These are phyloP conservation scores for Colletotrichum lupini DNA, from an alignment of 2,329 filamentous ascomycete genomes.

Conservation along the genomic window DNA sequence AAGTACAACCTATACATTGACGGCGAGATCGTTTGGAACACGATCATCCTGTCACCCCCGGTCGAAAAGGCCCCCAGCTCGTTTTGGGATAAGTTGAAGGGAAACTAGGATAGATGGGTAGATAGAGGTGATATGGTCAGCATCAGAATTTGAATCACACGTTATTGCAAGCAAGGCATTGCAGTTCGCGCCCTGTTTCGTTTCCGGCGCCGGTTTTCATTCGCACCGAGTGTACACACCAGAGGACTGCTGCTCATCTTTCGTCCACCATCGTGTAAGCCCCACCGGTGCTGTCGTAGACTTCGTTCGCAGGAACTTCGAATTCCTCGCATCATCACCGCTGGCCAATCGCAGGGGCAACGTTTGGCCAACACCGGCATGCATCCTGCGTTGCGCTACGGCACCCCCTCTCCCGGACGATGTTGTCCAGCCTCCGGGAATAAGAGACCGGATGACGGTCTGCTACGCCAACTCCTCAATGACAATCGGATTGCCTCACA, in stretches of 20 bases:
- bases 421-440: not conserved
- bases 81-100: conserved; percentile 59
- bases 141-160: not conserved
- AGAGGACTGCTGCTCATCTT: too few relatives aligned
- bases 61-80: conserved; percentile 47
- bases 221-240: not conserved
- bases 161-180: not conserved
- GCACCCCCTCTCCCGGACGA: not conserved
- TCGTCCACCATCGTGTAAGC: not conserved
- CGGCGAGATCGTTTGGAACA: conserved; percentile 82
- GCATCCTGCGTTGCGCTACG: not conserved
- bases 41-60: conserved; percentile 62
- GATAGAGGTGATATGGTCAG: not conserved
- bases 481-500: not conserved
- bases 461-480: not conserved
- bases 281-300: not conserved
- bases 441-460: not conserved
- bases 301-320: not conserved
- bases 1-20: conserved; percentile 87
- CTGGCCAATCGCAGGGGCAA: not conserved
- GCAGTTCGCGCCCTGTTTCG: too few relatives aligned
- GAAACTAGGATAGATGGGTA: conserved; percentile 25
- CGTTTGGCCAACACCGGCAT: not conserved
- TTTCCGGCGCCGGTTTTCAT: not conserved
- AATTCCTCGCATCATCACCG: not conserved